Conservation (phyloP, 495 filamentous ascomycete genomes). For the Trichocladium antarcticum region DNA sequence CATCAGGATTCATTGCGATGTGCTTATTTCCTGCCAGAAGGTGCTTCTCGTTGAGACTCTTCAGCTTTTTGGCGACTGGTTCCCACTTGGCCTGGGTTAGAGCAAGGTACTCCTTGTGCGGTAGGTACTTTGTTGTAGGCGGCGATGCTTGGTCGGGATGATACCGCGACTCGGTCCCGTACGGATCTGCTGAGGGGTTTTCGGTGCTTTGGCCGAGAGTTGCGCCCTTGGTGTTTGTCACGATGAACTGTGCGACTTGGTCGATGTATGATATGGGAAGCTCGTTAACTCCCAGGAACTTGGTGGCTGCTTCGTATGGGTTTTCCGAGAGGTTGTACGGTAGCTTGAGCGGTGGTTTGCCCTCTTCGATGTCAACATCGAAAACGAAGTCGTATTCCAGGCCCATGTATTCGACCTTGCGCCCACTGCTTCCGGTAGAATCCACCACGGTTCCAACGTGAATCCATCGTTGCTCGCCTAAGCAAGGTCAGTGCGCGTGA, state of each 20-base stretch:
- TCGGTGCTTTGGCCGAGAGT: constrained; percentile 50
- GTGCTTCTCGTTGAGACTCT: constrained; percentile 19
- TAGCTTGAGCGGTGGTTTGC: constrained; percentile 84
- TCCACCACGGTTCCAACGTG: constrained; percentile 91
- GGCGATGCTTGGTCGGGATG: constrained; percentile 53
- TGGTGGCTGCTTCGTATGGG: constrained; percentile 82
- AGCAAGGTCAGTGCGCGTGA: constrained; percentile 5
- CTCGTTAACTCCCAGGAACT: constrained; percentile 85
- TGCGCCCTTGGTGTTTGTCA: constrained; percentile 76
- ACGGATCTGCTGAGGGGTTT: constrained; percentile 50
- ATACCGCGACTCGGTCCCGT: constrained; percentile 68
- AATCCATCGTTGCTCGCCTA: constrained; percentile 53
- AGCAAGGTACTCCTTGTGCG: constrained; percentile 74
- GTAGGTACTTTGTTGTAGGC: constrained; percentile 52
- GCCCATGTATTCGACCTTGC: constrained; percentile 60
- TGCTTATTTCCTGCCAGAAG: constrained; percentile 56
- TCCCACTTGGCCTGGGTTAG: constrained; percentile 42
- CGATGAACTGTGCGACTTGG: constrained; percentile 89
- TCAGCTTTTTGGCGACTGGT: constrained; percentile 17
- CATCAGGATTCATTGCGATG: constrained; percentile 58
- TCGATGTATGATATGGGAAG: constrained; percentile 84
- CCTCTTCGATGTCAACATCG: constrained; percentile 94
- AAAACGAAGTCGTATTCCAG: constrained; percentile 97
- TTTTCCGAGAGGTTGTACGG: constrained; percentile 90
- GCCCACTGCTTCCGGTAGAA: constrained; percentile 67